Evolutionary conservation across 164 flowering plant species (phyloP), one percentile per base, ranked within the genome.

Genomic region (Echeveria elegans): DNA sequence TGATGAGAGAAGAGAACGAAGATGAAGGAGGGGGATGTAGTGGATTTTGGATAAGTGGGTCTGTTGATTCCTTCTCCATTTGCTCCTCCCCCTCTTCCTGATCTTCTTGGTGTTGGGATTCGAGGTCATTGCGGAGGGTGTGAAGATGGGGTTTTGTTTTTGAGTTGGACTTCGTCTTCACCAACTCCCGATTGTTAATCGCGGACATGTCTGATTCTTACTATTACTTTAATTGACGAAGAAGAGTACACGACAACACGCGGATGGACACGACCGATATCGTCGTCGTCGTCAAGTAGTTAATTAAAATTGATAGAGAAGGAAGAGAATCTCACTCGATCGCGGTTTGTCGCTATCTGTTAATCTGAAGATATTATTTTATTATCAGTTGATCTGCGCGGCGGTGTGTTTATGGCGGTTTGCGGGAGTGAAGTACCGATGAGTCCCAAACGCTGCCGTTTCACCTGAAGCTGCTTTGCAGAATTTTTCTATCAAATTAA

Each of bases 1-100:
- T 68, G 72, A 84, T 41, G 16, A 92, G 86, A 72, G 76, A 74
- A 32, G 78, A 45, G 10, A 16, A 14, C 4, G 47, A 12, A 43
- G 47, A 43, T n/a, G 52, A 47, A 18, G n/a, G n/a, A n/a, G n/a
- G n/a, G 19, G 61, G 31, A 2, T 28, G 61, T 1, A 12, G 32
- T 26, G n/a, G 29, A 24, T 24, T 53, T 7, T 23, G 31, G 34
- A 56, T 26, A 26, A 56, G 29, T 32, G 31, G 61, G 32, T 11
- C 32, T 14, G 11, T 16, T 11, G 3, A 12, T 18, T 43, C 47
- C 18, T 29, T 56, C 32, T 56, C 61, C 61, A 56, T 56, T 28
- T 2, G 12, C 2, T 53, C 60, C 16, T 53, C 32, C 1, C 10
- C 60, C 4, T 11, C 28, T 4, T n/a, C n/a, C n/a, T n/a, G n/a